Base-by-base conservation (phyloP, 306 rosid genomes). In the Glycine latifolia region DNA sequence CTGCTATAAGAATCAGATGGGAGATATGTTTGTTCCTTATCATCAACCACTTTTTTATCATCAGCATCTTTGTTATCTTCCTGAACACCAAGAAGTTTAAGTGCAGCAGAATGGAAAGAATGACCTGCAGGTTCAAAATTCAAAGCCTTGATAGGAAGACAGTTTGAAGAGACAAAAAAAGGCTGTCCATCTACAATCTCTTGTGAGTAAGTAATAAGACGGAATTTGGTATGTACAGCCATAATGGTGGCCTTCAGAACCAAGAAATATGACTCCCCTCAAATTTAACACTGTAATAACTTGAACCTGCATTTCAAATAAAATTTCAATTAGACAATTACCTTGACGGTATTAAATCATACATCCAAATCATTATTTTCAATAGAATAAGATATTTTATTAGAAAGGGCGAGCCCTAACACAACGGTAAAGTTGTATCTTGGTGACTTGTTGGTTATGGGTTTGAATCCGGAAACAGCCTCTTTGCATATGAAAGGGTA, bases 111-210 rank as follows among this genome's bases (percentile, higher is more conserved):
- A 81, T 96, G 97, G 78, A 93, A 96, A 16, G 99, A 33, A 69
- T 92, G 97, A 73, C 99, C 99, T 6, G 99, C 99, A 15, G 99
- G 97, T 65, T 96, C 99, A 53, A 8, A 81, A 48, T 89, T 87
- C 43, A 59, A 52, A 20, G 94, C 97, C 97, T 96, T 92, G 70
- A 83, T 52, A 6, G 99, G 98, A 81, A 92, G 93, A 76, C 89
- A 90, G 61, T 96, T 96, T 0, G 99, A 96, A 70, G 97, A 90
- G 82, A 79, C 89, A 59, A 85, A 86, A 76, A 96, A 85, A n/a
- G 97, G 94, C 52, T 93, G 86, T 44, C 99, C 98, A 90, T 96
- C 95, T 14, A 89, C 88, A 81, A 94, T 76, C 90, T 93, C 99
- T 39, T 80, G 55, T 0, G 95, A 89, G 87, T 92, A 96, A 26